Percentiles rank a stretch among this genome's conserved stretches.
Conservation (phyloP, 2,329 filamentous ascomycete genomes). For the Sclerotinia minor region DNA sequence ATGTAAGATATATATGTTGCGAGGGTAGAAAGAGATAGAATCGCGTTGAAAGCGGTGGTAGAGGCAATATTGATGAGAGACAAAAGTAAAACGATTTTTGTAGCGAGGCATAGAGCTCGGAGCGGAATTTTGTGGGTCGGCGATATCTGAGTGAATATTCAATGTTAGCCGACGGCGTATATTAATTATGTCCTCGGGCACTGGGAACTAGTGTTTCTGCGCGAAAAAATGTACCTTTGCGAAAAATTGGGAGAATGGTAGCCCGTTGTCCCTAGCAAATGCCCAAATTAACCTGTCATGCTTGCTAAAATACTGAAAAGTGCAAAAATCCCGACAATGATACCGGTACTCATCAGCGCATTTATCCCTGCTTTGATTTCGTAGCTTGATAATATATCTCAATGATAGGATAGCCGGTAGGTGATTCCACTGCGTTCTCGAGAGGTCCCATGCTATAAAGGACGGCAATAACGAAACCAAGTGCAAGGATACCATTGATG, state of each 20-base stretch:
- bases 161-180: background rate
- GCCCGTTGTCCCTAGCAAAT: background rate
- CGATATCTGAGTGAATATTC: background rate
- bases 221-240: background rate
- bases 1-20: background rate
- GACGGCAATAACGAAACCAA: background rate
- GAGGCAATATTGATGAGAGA: background rate
- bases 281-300: background rate
- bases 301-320: background rate
- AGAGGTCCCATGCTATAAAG: background rate
- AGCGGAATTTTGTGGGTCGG: background rate
- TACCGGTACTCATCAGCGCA: background rate
- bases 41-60: background rate
- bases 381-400: background rate
- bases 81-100: background rate
- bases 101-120: background rate
- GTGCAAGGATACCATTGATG: background rate
- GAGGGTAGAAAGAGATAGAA: background rate
- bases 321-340: background rate
- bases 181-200: background rate
- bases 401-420: background rate
- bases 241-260: background rate
- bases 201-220: fast-evolving
- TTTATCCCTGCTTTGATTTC: background rate
- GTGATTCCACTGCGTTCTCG: background rate